These are phyloP conservation scores for Knoxdaviesia proteae DNA, from an alignment of 2,329 filamentous ascomycete genomes.

Conservation along the genomic window DNA sequence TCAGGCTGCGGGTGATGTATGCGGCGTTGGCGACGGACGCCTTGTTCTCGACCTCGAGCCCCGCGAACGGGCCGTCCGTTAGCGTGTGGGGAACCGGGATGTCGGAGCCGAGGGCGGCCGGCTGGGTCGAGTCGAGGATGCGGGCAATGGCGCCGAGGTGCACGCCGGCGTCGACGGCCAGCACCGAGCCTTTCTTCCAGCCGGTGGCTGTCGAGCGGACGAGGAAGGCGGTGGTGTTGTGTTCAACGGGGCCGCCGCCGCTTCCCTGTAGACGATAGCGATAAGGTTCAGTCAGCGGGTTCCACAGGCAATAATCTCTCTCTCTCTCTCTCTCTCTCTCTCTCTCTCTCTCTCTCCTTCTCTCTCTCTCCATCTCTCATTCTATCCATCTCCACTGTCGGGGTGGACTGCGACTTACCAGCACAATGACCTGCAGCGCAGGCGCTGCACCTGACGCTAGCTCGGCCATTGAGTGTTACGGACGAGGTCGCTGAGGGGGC, in stretches of 20 bases:
- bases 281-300: slow-evolving; percentile 6
- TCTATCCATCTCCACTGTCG: not conserved
- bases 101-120: slow-evolving; percentile 14
- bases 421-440: slow-evolving; percentile 51
- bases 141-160: slow-evolving; percentile 70
- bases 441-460: slow-evolving; percentile 13
- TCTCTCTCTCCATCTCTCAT: not conserved
- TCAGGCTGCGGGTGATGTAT: slow-evolving; percentile 55
- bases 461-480: not conserved
- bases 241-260: slow-evolving; percentile 74
- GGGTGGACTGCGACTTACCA: slow-evolving; percentile 32
- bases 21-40: slow-evolving; percentile 59
- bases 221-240: slow-evolving; percentile 74
- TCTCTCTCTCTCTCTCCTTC: not conserved
- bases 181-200: slow-evolving; percentile 64
- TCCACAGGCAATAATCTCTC: too few relatives aligned
- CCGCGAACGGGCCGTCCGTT: slow-evolving; percentile 55
- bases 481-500: too few relatives aligned
- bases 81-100: slow-evolving; percentile 28
- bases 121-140: slow-evolving; percentile 43
- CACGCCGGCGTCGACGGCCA: slow-evolving; percentile 87
- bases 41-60: slow-evolving; percentile 46
- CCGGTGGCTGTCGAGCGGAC: slow-evolving; percentile 60
- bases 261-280: slow-evolving; percentile 41
- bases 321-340: not conserved